Evolutionary conservation across 495 filamentous ascomycete species (phyloP), one percentile per base, ranked within the genome.

Genomic region (Aspergillus diversus): DNA sequence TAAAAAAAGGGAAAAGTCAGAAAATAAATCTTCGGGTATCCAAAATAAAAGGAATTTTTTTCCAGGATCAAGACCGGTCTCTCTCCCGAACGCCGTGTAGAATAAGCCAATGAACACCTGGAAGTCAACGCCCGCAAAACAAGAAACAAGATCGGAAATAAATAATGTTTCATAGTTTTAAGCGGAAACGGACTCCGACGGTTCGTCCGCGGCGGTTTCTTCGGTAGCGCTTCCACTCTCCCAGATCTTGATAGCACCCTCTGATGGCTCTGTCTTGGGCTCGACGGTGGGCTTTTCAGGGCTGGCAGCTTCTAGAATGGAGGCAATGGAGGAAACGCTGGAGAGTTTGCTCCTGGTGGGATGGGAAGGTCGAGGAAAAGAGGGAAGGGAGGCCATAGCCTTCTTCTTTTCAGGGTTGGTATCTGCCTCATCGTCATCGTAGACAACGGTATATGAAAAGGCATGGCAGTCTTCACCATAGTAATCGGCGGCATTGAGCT

Each of bases 401-500:
- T 43, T 43, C 59, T 75, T 70, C 56, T 72, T 66, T 39, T 66
- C 63, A 0, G 62, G 27, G 5, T 51, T 35, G 17, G 57, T 59
- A 5, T 73, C 73, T 15, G 51, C 31, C 32, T 80, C 78, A 9
- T 87, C 85, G 35, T 90, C 86, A 8, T 79, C 86, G 17, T 83
- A 80, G 7, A 90, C 68, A 43, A 88, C 75, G 32, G 86, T 75
- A 57, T 85, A 80, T 1, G 85, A 87, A 34, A 82, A 80, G 35
- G 83, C 85, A 71, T 90, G 84, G 50, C 84, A 86, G 5, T 86
- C 90, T 9, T 85, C 82, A 15, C 85, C 85, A 64, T 91, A 93
- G 76, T 87, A 96, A 50, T 92, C 90, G 21, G 84, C 78, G 12
- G 85, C 86, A 47, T 86, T 80, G 63, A 96, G 85, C 72, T 93